Evolutionary conservation across 1,139 yeast species (phyloP), one percentile per base, ranked within the genome.

Genomic region (Hyphopichia fennica): DNA sequence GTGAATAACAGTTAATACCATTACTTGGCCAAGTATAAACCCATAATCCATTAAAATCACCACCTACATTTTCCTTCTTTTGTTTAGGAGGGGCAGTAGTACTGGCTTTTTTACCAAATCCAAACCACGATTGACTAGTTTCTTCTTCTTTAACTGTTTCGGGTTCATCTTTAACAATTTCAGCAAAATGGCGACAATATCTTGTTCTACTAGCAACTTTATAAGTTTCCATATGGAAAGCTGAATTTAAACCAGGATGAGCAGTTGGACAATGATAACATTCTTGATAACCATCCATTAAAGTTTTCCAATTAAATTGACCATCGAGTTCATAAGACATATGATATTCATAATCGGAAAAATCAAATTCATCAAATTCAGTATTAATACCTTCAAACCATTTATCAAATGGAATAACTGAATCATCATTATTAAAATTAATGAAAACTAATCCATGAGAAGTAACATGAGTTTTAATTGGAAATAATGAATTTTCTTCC

Each of bases 241-340:
- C 83, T 30, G 75, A 58, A 42, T 72, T 69, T 46, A 80, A 65
- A 8, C 84, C 84, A 2, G 84, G 84, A 51, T 80, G 85, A 1
- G 84, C 84, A 17, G 84, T 80, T 31, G 84, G 84, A 58, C 85
- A 80, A 56, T 80, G 85, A 60, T 79, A 79, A 49, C 85, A 80
- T 58, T 80, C 85, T 60, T 80, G 83, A 60, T 80, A 80, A 3
- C 85, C 85, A 53, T 80, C 85, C 83, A 80, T 79, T 47, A 80
- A 67, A 2, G 85, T 80, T 54, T 80, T 80, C 85, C 85, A 80
- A 60, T 80, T 80, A 62, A 80, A 80, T 51, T 76, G 65, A 41
- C 84, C 85, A 49, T 79, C 82, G 39, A 80, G 67, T 55, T 80
- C 84, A 51, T 79, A 80, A n/a, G 82, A 75, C 84, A 79, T 79